Evolutionary conservation across 1,284 basidiomycete genomes (phyloP).

Genomic region (Rhodotorula sp.): DNA sequence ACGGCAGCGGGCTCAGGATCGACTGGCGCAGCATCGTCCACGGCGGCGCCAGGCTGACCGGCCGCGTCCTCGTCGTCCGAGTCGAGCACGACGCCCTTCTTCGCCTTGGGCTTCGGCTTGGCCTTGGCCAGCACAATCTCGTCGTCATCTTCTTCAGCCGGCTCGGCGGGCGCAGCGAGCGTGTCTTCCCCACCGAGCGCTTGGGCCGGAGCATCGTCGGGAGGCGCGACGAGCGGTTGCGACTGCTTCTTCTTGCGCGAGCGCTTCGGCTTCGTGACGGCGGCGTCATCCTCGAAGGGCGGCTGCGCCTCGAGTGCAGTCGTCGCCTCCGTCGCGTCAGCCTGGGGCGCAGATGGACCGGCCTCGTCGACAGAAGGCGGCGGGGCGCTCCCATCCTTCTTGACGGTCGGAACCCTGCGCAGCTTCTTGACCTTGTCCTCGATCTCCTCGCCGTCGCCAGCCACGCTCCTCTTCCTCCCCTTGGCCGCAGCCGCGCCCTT

Average conservation of each 20-base stretch:
- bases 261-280: not conserved
- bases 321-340: not conserved
- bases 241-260: not conserved
- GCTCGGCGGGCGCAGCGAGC: not conserved
- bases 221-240: not conserved
- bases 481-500: not conserved
- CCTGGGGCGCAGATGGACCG: too few species aligned
- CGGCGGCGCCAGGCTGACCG: not conserved
- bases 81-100: slow-evolving; percentile 4
- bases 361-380: not conserved
- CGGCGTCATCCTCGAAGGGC: not conserved
- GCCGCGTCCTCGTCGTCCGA: not conserved
- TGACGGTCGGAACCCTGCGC: slow-evolving; percentile 8
- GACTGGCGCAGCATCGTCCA: not conserved
- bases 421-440: not conserved
- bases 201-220: not conserved
- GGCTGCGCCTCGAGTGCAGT: not conserved
- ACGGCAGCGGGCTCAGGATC: not conserved
- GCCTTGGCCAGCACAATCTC: not conserved
- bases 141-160: not conserved
- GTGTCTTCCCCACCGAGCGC: not conserved
- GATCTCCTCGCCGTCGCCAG: not conserved
- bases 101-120: not conserved
- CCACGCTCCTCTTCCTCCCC: not conserved
- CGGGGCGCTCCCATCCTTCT: slow-evolving; percentile 1